phyloP scores from a whole-genome alignment of 129 eudicot species.

The Glebionis coronaria region DNA sequence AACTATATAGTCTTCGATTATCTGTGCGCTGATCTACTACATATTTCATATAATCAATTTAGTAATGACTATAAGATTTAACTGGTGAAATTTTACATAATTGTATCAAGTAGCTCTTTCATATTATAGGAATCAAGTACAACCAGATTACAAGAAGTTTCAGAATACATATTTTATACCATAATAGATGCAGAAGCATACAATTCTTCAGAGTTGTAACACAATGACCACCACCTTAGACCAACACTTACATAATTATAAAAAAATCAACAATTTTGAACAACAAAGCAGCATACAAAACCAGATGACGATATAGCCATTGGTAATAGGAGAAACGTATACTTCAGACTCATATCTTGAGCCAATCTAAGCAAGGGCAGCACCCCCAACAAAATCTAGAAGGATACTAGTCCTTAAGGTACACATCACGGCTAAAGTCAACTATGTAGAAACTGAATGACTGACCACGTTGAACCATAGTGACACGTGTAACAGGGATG shows the following conservation, averaged over 20 bases:
- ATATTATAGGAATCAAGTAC: no score
- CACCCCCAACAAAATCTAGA: constrained; percentile 94
- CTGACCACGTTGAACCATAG: constrained; percentile 54
- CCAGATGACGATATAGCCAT: background rate
- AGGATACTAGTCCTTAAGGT: constrained; percentile 84
- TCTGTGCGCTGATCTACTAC: no score
- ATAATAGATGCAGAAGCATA: constrained; percentile 1
- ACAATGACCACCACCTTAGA: background rate
- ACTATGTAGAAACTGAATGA: constrained; percentile 83
- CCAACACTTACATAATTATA: constrained; percentile 2
- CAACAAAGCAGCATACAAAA: constrained; percentile 6
- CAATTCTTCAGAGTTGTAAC: constrained; percentile 8
- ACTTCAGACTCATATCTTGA: constrained; percentile 39
- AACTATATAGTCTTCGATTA: no score
- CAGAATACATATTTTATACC: background rate
- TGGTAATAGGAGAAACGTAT: background rate
- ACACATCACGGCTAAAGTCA: constrained; percentile 75
- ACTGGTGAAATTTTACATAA: no score
- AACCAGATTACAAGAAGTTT: no score
- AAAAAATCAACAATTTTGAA: constrained; percentile 1
- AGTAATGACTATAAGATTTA: no score
- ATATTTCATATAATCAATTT: no score
- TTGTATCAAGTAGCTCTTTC: no score
- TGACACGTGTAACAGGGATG: constrained; percentile 91
- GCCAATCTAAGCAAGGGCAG: constrained; percentile 94